Percentiles rank a stretch among this genome's conserved stretches.
phyloP scores from a whole-genome alignment of 2,329 filamentous ascomycete species.

The Teratosphaeria gauchensis region DNA sequence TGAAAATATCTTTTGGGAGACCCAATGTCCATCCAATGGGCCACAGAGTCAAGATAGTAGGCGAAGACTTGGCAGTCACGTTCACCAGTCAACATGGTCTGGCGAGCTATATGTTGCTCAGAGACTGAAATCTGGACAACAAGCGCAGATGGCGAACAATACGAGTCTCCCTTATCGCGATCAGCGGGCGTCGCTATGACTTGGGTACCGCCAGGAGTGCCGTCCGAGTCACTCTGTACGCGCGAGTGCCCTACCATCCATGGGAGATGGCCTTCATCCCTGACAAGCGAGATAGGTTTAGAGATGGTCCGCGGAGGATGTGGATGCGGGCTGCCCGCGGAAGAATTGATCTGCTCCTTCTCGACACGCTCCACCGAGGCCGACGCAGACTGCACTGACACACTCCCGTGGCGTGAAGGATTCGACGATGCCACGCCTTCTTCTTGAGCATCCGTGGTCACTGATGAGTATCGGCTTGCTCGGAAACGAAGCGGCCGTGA shows the following conservation, averaged over 20 bases:
- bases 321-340: not conserved
- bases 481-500: not conserved
- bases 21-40: not conserved
- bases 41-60: not conserved
- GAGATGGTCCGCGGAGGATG: not conserved
- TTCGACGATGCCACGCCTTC: not conserved
- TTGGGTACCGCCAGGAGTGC: not conserved
- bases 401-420: not conserved
- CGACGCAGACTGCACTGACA: not conserved
- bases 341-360: not conserved
- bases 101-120: not conserved
- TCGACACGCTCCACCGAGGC: not conserved
- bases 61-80: not conserved
- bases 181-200: not conserved
- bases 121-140: not conserved
- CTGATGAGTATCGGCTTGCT: not conserved
- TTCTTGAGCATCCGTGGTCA: not conserved
- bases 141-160: not conserved
- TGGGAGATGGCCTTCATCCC: not conserved
- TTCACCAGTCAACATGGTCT: not conserved
- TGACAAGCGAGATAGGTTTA: not conserved
- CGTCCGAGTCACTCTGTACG: not conserved
- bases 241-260: not conserved
- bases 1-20: not conserved
- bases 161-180: not conserved